Conservation (phyloP, 768 basidiomycete species). For the Panaeolus papilionaceus region DNA sequence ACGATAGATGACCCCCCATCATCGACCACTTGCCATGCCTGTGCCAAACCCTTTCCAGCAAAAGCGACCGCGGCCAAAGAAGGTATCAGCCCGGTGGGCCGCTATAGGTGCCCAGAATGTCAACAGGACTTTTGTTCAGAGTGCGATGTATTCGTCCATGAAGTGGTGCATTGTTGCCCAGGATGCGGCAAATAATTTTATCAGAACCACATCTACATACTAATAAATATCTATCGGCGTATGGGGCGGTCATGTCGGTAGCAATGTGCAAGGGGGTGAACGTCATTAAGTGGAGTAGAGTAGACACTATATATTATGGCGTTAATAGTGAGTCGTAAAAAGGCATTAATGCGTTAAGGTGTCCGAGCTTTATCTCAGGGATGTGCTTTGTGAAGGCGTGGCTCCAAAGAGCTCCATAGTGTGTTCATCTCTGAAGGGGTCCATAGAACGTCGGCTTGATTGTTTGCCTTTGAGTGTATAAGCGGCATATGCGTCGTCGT, state of each 20-base stretch:
- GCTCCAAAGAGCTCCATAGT: slow-evolving; percentile 18
- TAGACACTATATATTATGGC: slow-evolving; percentile 8
- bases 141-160: slow-evolving; percentile 96
- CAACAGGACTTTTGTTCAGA: slow-evolving; percentile 89
- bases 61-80: slow-evolving; percentile 50
- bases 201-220: background rate
- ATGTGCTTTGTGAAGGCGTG: background rate
- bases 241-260: background rate
- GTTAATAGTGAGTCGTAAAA: background rate
- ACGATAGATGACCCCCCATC: slow-evolving; percentile 43
- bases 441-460: slow-evolving; percentile 32
- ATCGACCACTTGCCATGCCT: slow-evolving; percentile 72
- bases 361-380: too few species aligned
- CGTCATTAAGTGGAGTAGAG: background rate
- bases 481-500: background rate
- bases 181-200: slow-evolving; percentile 64
- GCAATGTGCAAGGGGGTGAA: background rate
- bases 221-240: slow-evolving; percentile 1
- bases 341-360: background rate
- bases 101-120: slow-evolving; percentile 92
- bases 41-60: slow-evolving; percentile 72
- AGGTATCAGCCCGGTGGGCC: slow-evolving; percentile 82
- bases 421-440: slow-evolving; percentile 34
- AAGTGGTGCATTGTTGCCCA: slow-evolving; percentile 94
- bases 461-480: background rate